Evolutionary conservation across 2,329 filamentous ascomycete genomes (phyloP).

Genomic region (Talaromyces funiculosus): DNA sequence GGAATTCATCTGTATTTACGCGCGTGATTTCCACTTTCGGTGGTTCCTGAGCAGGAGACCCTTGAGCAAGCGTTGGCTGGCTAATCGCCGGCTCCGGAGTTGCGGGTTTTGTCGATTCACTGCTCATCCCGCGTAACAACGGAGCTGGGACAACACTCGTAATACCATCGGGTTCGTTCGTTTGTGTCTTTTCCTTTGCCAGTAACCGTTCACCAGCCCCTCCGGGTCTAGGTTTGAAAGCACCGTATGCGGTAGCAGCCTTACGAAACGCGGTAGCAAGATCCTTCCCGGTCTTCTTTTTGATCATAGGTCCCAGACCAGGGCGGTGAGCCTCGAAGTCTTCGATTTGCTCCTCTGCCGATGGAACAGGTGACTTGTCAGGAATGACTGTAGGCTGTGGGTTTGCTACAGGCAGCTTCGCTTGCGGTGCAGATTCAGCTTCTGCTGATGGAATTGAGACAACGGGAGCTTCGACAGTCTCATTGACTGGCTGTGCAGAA

Average conservation of each 20-base stretch:
- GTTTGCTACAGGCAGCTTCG: slow-evolving; percentile 17
- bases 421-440: slow-evolving; percentile 13
- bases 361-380: not conserved
- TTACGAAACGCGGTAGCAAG: slow-evolving; percentile 73
- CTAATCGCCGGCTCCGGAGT: slow-evolving; percentile 18
- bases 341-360: slow-evolving; percentile 3
- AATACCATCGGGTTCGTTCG: slow-evolving; percentile 77
- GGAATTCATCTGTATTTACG: slow-evolving; percentile 24
- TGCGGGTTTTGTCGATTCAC: slow-evolving; percentile 30
- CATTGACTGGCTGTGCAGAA: not conserved
- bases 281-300: slow-evolving; percentile 66
- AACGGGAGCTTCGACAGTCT: not conserved
- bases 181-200: slow-evolving; percentile 53
- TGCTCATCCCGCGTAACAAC: slow-evolving; percentile 37
- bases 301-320: slow-evolving; percentile 86
- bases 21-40: slow-evolving; percentile 39
- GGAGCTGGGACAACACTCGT: slow-evolving; percentile 82
- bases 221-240: slow-evolving; percentile 82
- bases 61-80: slow-evolving; percentile 15
- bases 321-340: slow-evolving; percentile 53
- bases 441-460: not conserved
- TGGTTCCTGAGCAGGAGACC: slow-evolving; percentile 18
- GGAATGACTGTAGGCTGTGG: not conserved
- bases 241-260: slow-evolving; percentile 64
- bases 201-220: slow-evolving; percentile 77